phyloP scores from a whole-genome alignment of 2,329 filamentous ascomycete genomes.

The Cadophora malorum region DNA sequence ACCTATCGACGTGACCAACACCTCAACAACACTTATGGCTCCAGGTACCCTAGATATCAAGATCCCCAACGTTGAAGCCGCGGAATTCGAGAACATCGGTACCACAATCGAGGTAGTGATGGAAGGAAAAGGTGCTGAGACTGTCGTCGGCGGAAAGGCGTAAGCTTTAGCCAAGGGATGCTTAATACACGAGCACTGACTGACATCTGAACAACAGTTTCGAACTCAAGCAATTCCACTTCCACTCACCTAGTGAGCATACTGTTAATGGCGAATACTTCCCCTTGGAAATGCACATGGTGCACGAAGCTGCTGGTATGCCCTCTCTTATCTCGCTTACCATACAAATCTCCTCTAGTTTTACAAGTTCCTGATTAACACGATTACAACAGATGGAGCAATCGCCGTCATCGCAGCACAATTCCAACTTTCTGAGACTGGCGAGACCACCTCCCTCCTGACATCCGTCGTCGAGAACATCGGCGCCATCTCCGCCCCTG shows the following conservation, averaged over 20 bases:
- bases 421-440: slow-evolving; percentile 45
- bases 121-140: slow-evolving; percentile 29
- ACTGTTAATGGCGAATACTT: slow-evolving; percentile 53
- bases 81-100: slow-evolving; percentile 37
- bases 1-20: slow-evolving; percentile 32
- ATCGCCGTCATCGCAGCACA: slow-evolving; percentile 47
- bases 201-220: slow-evolving; percentile 20
- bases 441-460: slow-evolving; percentile 49
- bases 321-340: background rate
- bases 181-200: background rate
- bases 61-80: slow-evolving; percentile 26
- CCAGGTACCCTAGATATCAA: slow-evolving; percentile 23
- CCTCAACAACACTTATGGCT: slow-evolving; percentile 16
- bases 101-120: slow-evolving; percentile 37
- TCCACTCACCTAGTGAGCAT: slow-evolving; percentile 67
- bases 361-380: background rate
- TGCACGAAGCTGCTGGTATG: slow-evolving; percentile 47
- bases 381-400: slow-evolving; percentile 27
- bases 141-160: slow-evolving; percentile 25
- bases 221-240: slow-evolving; percentile 58
- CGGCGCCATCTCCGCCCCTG: slow-evolving; percentile 25
- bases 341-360: too few species aligned
- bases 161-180: slow-evolving; percentile 14
- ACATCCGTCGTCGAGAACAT: slow-evolving; percentile 45
- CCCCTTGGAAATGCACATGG: slow-evolving; percentile 52